A percentile compares a stretch with the other conserved stretches of the same genome.
Evolutionary conservation across 2,329 filamentous ascomycete genomes (phyloP).

Genomic region (Cryphonectria radicalis): DNA sequence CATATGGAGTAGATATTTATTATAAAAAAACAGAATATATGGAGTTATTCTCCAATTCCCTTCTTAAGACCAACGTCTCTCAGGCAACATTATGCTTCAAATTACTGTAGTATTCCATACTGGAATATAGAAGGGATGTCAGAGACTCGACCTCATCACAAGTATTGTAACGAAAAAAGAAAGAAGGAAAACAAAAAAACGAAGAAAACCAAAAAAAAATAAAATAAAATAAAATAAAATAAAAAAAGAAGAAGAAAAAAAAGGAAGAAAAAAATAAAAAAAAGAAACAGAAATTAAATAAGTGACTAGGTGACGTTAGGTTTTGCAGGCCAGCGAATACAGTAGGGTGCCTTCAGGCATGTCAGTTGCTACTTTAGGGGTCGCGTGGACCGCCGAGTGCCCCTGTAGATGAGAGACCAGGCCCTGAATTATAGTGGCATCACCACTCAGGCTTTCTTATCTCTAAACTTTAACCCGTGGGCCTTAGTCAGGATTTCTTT

Average conservation of each 20-base stretch:
- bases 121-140: no score
- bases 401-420: slow-evolving; percentile 12
- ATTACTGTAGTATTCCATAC: no score
- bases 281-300: background rate
- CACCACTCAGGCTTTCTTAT: slow-evolving; percentile 21
- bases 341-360: background rate
- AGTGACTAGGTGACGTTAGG: background rate
- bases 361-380: background rate
- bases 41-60: background rate
- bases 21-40: background rate
- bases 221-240: background rate
- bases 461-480: no score
- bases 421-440: slow-evolving; percentile 25
- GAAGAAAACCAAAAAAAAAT: background rate
- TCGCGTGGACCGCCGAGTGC: background rate
- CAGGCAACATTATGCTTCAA: no score
- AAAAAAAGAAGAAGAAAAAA: no score
- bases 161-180: background rate
- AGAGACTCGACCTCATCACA: no score
- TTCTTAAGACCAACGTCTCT: no score
- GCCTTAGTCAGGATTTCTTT: no score
- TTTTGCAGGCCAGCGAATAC: background rate
- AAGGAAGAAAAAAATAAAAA: background rate
- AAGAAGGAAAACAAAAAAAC: no score
- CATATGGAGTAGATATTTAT: background rate